These are phyloP conservation scores for Colletotrichum sp. DNA, from an alignment of 2,329 filamentous ascomycete species.

Conservation along the genomic window DNA sequence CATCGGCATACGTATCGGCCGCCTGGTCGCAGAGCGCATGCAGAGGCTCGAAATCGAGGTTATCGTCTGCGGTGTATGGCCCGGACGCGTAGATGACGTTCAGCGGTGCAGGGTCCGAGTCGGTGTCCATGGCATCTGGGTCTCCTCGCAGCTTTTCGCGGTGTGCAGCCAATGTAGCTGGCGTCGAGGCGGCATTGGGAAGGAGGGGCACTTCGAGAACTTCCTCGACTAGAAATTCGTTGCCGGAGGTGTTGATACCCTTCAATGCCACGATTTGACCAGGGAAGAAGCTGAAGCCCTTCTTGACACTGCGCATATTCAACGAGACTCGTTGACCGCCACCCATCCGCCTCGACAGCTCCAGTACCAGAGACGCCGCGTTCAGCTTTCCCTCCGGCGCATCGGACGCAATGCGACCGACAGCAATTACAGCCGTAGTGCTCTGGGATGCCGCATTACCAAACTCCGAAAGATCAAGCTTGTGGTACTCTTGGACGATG, in stretches of 20 bases:
- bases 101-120: slow-evolving; percentile 66
- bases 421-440: slow-evolving; percentile 85
- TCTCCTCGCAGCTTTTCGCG: slow-evolving; percentile 72
- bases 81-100: slow-evolving; percentile 81
- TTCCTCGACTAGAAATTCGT: slow-evolving; percentile 81
- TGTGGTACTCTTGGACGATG: slow-evolving; percentile 76
- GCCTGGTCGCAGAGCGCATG: slow-evolving; percentile 82
- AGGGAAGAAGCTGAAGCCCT: slow-evolving; percentile 84
- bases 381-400: slow-evolving; percentile 87
- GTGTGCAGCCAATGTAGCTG: slow-evolving; percentile 69
- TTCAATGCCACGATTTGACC: slow-evolving; percentile 90
- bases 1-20: slow-evolving; percentile 76
- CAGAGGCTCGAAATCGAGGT: slow-evolving; percentile 88
- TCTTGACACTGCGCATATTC: slow-evolving; percentile 66
- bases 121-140: slow-evolving; percentile 65
- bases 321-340: slow-evolving; percentile 83
- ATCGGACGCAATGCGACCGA: slow-evolving; percentile 92
- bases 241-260: slow-evolving; percentile 86
- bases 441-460: slow-evolving; percentile 87
- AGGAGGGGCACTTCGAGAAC: slow-evolving; percentile 78
- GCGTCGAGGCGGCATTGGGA: slow-evolving; percentile 73
- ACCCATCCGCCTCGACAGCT: slow-evolving; percentile 84
- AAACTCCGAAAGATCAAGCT: slow-evolving; percentile 80
- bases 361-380: slow-evolving; percentile 81
- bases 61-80: slow-evolving; percentile 91